Percentiles rank a stretch among this genome's conserved stretches.
These are phyloP conservation scores for Sphagnum tenellum DNA, from an alignment of 225 moss, liverwort and hornwort genomes.

Conservation along the genomic window DNA sequence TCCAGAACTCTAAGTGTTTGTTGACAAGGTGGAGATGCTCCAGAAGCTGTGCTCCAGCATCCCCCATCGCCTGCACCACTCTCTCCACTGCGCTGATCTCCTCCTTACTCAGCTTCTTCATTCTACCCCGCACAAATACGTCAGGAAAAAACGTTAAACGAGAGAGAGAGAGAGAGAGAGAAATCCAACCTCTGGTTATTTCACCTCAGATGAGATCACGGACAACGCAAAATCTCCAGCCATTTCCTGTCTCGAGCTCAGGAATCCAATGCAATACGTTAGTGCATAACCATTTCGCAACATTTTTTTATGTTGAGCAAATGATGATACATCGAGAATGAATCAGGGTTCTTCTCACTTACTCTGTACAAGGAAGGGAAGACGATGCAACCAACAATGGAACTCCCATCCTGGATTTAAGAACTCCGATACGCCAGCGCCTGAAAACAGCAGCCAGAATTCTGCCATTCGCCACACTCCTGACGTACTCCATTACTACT, in stretches of 20 bases:
- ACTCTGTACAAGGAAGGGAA: constrained; percentile 26
- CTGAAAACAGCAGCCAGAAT: constrained; percentile 24
- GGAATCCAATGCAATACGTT: no score
- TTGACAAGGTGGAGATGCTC: constrained; percentile 51
- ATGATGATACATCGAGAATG: neutral
- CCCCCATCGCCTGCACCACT: constrained; percentile 61
- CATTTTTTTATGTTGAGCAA: no score
- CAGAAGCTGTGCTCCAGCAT: constrained; percentile 49
- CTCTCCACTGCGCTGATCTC: constrained; percentile 51
- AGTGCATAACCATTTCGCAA: no score
- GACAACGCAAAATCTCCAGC: no score
- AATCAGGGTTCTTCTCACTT: constrained; percentile 5
- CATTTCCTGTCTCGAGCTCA: no score
- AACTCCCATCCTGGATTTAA: constrained; percentile 31
- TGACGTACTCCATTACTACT: constrained; percentile 9
- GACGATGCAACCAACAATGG: constrained; percentile 32
- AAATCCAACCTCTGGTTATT: constrained; percentile 12
- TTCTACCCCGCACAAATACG: no score
- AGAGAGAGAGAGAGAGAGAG: no score
- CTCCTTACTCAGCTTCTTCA: constrained; percentile 16
- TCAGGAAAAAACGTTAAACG: no score
- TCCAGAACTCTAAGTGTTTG: constrained; percentile 78
- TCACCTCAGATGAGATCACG: neutral
- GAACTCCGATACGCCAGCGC: constrained; percentile 31
- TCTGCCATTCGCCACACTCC: constrained; percentile 15